These are phyloP conservation scores for Steccherinum ochraceum DNA, from an alignment of 768 basidiomycete species.

Conservation along the genomic window DNA sequence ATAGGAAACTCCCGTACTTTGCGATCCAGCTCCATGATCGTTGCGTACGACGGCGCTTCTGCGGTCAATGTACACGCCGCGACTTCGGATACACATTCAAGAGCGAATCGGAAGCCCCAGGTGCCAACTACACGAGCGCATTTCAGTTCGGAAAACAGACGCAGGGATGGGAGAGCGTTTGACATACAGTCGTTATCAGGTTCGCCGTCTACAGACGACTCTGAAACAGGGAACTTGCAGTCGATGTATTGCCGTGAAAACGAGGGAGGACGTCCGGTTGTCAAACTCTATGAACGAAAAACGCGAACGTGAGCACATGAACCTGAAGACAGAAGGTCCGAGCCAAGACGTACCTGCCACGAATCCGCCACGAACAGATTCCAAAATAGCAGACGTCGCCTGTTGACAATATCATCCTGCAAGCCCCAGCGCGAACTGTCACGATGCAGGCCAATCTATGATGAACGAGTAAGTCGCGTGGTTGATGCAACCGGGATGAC, in stretches of 20 bases:
- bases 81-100: slow-evolving; percentile 61
- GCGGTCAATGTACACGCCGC: slow-evolving; percentile 54
- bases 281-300: slow-evolving; percentile 49
- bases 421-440: slow-evolving; percentile 63
- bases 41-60: slow-evolving; percentile 58
- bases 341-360: slow-evolving; percentile 47
- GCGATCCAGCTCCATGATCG: slow-evolving; percentile 60
- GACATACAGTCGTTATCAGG: slow-evolving; percentile 13
- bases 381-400: slow-evolving; percentile 70
- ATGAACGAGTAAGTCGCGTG: too few relatives aligned
- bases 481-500: slow-evolving; percentile 29
- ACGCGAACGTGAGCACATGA: slow-evolving; percentile 1
- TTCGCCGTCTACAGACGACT: slow-evolving; percentile 8
- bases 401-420: slow-evolving; percentile 53
- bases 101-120: slow-evolving; percentile 61
- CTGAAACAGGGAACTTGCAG: slow-evolving; percentile 46
- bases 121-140: slow-evolving; percentile 36
- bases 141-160: not conserved
- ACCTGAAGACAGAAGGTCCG: not conserved
- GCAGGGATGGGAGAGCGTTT: not conserved
- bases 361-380: slow-evolving; percentile 68
- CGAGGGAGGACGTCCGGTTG: slow-evolving; percentile 64
- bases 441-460: slow-evolving; percentile 42
- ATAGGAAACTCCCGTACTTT: slow-evolving; percentile 63
- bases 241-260: slow-evolving; percentile 64